Base-by-base conservation (phyloP, 148 eudicot species). In the Fallopia convolvulus region DNA sequence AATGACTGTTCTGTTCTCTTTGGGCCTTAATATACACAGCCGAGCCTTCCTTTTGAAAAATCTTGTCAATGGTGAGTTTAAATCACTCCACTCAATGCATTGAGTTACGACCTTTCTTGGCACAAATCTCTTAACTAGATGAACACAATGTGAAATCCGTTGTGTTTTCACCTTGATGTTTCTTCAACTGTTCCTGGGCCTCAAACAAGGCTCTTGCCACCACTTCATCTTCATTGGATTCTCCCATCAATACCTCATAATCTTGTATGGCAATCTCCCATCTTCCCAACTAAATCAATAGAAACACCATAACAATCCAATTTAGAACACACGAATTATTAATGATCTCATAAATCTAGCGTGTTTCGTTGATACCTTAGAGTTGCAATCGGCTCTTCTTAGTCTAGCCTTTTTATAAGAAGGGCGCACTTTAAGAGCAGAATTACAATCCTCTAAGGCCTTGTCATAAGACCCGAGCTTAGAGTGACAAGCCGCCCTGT, bases 301-400 rank as follows among this genome's bases (percentile, higher is more conserved):
- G 17, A 14, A n/a, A 52, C 58, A 52, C n/a, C 17, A 15, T 44
- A 44, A 9, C 47, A 44, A 44, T 44, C 47, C 47, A 44, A 9
- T 44, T 44, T 44, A 44, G 47, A 44, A 6, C 47, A 9, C 47
- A 44, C 58, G 3, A 52, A 15, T 15, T 3, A 52, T n/a, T 52
- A 17, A 17, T 52, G 4, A 52, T 52, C 58, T 15, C 58, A 52
- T 17, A 14, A 14, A 52, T 14, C 58, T n/a, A 3, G 2, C 17
- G 21, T 2, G 20, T 15, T 15, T 52, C 1, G 3, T 14, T 52
- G 58, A 52, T 77, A 95, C 99, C 99, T 93, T 91, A 70, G 85
- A 81, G 79, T 82, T 81, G 77, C 97, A 91, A 78, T 95, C 91
- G 30, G 94, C 97, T 88, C 97, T 81, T 83, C 99, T 88, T 79